These are phyloP conservation scores for Herpetomonas tarakana DNA, from an alignment of 208 protist genomes.

Conservation along the genomic window DNA sequence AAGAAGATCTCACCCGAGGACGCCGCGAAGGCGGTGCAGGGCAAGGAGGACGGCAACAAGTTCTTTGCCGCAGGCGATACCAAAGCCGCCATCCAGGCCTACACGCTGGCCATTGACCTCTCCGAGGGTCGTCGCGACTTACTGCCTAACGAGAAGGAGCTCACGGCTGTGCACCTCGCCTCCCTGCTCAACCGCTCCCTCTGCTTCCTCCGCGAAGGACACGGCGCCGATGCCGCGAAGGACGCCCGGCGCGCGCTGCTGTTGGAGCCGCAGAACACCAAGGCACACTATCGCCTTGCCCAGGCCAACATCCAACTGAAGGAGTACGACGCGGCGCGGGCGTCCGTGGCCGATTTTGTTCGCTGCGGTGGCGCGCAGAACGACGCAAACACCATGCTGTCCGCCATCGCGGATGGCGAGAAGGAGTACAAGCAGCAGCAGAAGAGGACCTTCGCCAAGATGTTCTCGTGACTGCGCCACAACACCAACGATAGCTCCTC, in stretches of 20 bases:
- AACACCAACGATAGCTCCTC: no score
- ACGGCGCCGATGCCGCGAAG: conserved; percentile 30
- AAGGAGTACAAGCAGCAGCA: conserved; percentile 31
- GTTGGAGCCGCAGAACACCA: conserved; percentile 41
- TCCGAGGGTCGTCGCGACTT: conserved; percentile 71
- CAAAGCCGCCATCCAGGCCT: conserved; percentile 50
- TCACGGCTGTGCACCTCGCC: conserved; percentile 43
- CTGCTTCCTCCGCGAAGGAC: conserved; percentile 28
- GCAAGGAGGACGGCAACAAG: conserved; percentile 61
- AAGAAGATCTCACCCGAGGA: conserved; percentile 68
- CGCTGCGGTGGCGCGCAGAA: conserved; percentile 22
- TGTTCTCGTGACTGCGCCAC: conserved; percentile 43
- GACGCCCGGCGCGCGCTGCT: conserved; percentile 38
- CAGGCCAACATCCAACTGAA: conserved; percentile 41
- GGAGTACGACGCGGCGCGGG: conserved; percentile 46
- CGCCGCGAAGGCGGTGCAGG: conserved; percentile 41
- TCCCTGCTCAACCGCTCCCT: conserved; percentile 70
- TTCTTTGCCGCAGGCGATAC: conserved; percentile 46
- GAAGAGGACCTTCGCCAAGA: conserved; percentile 65
- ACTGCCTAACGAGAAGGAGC: conserved; percentile 47
- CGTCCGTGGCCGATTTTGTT: conserved; percentile 31
- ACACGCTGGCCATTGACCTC: conserved; percentile 47
- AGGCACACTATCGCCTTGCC: conserved; percentile 66
- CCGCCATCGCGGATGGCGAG: conserved; percentile 26
- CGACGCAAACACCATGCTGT: conserved; percentile 39